These are phyloP conservation scores for Musa beccarii DNA, from an alignment of 176 grass and related monocot species.

Conservation along the genomic window DNA sequence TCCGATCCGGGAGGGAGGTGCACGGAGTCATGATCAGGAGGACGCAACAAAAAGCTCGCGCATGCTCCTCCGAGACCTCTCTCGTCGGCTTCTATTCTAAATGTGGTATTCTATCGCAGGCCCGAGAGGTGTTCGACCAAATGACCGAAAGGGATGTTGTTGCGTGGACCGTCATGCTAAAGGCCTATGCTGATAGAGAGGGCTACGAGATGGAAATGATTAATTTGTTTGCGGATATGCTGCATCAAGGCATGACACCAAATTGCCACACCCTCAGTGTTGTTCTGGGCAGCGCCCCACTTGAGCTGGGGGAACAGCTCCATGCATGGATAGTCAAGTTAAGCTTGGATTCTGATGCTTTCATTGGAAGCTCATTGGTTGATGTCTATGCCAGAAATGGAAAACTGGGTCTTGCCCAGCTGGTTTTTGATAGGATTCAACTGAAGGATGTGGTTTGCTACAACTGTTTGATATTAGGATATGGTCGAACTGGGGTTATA, in stretches of 20 bases:
- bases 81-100: constrained; percentile 3
- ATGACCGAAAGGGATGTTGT: constrained; percentile 40
- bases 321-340: constrained; percentile 32
- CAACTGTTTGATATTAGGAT: constrained; percentile 36
- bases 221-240: constrained; percentile 24
- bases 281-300: constrained; percentile 13
- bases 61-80: background rate
- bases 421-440: constrained; percentile 22
- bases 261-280: constrained; percentile 30
- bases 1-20: constrained; percentile 28
- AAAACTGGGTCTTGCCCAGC: constrained; percentile 7
- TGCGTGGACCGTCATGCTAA: constrained; percentile 36
- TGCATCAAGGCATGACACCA: constrained; percentile 8
- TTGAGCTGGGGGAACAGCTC: constrained; percentile 28
- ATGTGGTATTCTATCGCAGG: constrained; percentile 12
- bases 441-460: constrained; percentile 41
- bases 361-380: constrained; percentile 34
- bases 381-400: constrained; percentile 33
- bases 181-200: constrained; percentile 25
- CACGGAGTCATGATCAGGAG: constrained; percentile 18
- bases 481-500: constrained; percentile 11
- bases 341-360: constrained; percentile 32
- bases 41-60: background rate
- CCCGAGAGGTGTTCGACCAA: constrained; percentile 28
- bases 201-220: constrained; percentile 7